These are phyloP conservation scores for Ilyonectria sp. DNA, from an alignment of 2,329 filamentous ascomycete species.

Conservation along the genomic window DNA sequence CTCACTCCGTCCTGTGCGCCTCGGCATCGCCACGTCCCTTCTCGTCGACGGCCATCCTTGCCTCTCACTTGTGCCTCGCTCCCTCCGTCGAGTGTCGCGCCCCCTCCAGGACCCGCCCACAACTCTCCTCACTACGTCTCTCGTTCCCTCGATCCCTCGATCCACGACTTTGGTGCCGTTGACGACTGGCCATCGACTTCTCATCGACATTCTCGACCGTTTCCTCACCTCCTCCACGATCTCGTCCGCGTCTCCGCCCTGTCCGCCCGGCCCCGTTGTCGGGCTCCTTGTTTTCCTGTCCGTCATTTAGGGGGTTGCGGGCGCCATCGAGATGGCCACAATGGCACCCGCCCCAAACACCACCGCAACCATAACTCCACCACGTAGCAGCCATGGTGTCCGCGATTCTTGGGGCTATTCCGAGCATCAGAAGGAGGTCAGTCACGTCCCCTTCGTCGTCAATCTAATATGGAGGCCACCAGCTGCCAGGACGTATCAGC, in stretches of 20 bases:
- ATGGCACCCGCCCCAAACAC: conserved; percentile 66
- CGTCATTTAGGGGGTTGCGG: conserved; percentile 47
- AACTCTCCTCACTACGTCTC: conserved; percentile 26
- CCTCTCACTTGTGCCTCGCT: background rate
- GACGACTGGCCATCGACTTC: background rate
- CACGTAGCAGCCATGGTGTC: conserved; percentile 65
- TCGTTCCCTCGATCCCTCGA: conserved; percentile 22
- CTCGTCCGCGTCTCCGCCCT: conserved; percentile 10
- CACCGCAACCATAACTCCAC: conserved; percentile 63
- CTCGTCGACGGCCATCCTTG: conserved; percentile 11
- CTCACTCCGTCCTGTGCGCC: conserved; percentile 17
- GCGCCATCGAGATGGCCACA: conserved; percentile 63
- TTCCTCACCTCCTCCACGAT: conserved; percentile 7
- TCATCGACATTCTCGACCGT: conserved; percentile 9
- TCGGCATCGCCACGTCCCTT: conserved; percentile 27
- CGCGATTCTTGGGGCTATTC: conserved; percentile 61
- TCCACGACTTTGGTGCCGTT: conserved; percentile 2
- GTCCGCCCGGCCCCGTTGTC: background rate
- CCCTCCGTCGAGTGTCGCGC: conserved; percentile 34
- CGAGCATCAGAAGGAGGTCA: conserved; percentile 56
- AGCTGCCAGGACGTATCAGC: conserved; percentile 1
- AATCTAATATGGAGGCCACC: background rate
- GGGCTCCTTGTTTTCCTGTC: conserved; percentile 16
- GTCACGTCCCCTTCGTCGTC: conserved; percentile 31
- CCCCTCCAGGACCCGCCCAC: conserved; percentile 31